Conservation (phyloP, 2,329 filamentous ascomycete species). For the Botrytis deweyae region DNA sequence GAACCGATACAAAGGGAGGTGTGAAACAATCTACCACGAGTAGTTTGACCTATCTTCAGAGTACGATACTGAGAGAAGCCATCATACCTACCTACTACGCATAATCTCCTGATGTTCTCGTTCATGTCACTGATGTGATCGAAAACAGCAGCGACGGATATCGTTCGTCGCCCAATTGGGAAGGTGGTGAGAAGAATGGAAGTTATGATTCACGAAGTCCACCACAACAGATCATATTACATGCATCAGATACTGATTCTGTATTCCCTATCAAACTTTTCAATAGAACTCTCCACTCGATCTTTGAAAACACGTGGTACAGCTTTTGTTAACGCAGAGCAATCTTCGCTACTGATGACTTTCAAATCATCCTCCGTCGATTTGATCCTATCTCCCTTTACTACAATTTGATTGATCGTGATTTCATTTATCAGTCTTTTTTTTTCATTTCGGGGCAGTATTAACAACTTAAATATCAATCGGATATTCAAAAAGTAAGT, state of each 20-base stretch:
- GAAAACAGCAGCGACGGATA: not conserved
- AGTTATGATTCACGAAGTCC: not conserved
- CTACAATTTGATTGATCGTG: not conserved
- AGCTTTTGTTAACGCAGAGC: not conserved
- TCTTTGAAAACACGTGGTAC: too few relatives aligned
- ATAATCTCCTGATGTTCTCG: not conserved
- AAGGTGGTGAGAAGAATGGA: not conserved
- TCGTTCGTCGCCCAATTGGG: not conserved
- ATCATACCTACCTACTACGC: not conserved
- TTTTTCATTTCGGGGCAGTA: not conserved
- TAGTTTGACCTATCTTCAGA: not conserved
- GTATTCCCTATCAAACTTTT: not conserved
- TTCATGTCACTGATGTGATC: not conserved
- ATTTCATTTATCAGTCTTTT: not conserved
- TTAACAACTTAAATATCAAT: not conserved
- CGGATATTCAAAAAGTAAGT: not conserved
- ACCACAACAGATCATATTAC: not conserved
- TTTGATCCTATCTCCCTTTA: not conserved
- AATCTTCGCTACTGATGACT: not conserved
- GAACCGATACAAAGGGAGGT: not conserved
- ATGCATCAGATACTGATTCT: not conserved
- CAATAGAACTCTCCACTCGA: not conserved
- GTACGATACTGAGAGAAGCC: not conserved
- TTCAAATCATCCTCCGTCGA: not conserved
- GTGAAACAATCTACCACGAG: not conserved